Evolutionary conservation across 139 green algal genomes (phyloP), one percentile per base, ranked within the genome.

Genomic region (Nannochloris sp.): DNA sequence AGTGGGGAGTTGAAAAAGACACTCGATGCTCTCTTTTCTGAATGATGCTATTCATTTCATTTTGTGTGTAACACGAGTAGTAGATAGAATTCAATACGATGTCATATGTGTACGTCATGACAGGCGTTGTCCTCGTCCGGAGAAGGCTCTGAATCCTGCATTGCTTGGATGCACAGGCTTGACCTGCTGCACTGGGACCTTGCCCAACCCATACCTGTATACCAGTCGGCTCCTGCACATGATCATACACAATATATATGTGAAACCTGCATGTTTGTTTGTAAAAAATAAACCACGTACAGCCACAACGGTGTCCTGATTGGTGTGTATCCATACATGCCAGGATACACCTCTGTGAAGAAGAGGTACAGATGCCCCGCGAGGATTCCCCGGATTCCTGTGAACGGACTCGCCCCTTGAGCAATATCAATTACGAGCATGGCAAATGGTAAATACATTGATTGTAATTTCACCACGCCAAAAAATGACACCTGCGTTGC

Each of bases 1-100:
- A 85, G 70, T 10, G 90, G 90, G 1, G 88, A 97, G 54, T 74
- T 98, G 48, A 73, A 84, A 44, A 69, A 85, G 54, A 8, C 88
- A 57, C 70, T 95, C 11, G 64, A 83, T 53, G 46, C n/a, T 53
- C 18, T 53, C 46, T 25, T 25, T 19, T 19, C 46, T 25, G 12
- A 53, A 9, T 53, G 46, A 50, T 29, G 27, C 4, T 4, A 55
- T n/a, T 53, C 56, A 10, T 0, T 27, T 25, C 24, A 25, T 25
- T 58, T 18, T 64, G 11, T 23, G 12, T 44, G n/a, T 61, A 55
- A 61, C n/a, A 54, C 46, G 15, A n/a, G 10, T 54, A n/a, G 46
- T 61, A 60, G 27, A 16, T 40, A 51, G 29, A 49, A 48, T 36
- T 18, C 2, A 24, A 57, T 19, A 24, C 29, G 44, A 50, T 19